Conservation (phyloP, 768 basidiomycete species). For the Megacollybia marginata region DNA sequence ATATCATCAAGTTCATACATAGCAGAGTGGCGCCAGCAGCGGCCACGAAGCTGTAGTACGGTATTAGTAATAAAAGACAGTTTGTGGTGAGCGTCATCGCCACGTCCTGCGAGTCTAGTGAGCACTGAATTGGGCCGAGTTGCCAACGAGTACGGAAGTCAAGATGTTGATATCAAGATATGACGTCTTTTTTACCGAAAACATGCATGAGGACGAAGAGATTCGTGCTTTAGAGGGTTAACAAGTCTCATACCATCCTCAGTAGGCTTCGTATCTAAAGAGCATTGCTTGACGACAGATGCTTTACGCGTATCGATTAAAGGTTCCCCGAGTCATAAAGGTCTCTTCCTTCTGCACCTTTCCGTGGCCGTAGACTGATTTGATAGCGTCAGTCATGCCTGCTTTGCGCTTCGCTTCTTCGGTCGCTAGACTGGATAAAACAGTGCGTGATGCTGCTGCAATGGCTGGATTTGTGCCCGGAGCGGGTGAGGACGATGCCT, state of each 20-base stretch:
- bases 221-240: too few relatives aligned
- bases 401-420: constrained; percentile 83
- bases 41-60: constrained; percentile 81
- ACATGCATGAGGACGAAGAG: too few relatives aligned
- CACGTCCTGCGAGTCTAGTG: too few relatives aligned
- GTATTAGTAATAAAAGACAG: not conserved
- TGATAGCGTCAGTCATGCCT: constrained; percentile 80
- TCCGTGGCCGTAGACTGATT: constrained; percentile 67
- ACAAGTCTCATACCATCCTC: too few relatives aligned
- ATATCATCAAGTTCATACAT: constrained; percentile 82
- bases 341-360: constrained; percentile 65
- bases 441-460: constrained; percentile 53
- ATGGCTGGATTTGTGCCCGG: constrained; percentile 47
- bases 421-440: constrained; percentile 62
- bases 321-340: constrained; percentile 89
- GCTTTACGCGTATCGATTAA: constrained; percentile 33
- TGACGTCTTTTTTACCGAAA: too few relatives aligned
- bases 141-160: too few relatives aligned
- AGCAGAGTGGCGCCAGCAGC: constrained; percentile 86
- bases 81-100: too few relatives aligned
- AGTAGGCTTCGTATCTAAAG: too few relatives aligned
- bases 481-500: constrained; percentile 16
- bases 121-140: too few relatives aligned
- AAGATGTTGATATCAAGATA: too few relatives aligned
- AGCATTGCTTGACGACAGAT: too few relatives aligned